Percentiles rank a stretch among this genome's conserved stretches.
phyloP scores from a whole-genome alignment of 2,329 filamentous ascomycete genomes.

The Xylariaceae sp. region DNA sequence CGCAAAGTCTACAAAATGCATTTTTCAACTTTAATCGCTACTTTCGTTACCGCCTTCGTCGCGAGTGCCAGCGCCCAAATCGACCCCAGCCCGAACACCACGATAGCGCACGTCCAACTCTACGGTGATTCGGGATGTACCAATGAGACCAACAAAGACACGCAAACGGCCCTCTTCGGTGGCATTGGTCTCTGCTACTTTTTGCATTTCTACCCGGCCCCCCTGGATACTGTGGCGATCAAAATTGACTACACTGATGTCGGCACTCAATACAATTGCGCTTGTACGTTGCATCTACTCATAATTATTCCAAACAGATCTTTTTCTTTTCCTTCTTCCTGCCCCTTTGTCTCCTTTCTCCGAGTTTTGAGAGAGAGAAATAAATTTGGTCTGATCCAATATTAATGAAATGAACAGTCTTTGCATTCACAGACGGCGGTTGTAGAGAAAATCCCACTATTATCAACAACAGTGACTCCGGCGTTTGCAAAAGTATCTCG shows the following conservation, averaged over 20 bases:
- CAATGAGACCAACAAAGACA: slow-evolving; percentile 14
- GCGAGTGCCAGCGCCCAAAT: slow-evolving; percentile 9
- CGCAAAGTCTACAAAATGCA: slow-evolving; percentile 13
- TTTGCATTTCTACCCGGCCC: slow-evolving; percentile 18
- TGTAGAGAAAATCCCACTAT: slow-evolving; percentile 19
- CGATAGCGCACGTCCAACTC: slow-evolving; percentile 13
- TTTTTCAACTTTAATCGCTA: slow-evolving; percentile 14
- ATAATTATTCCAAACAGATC: neutral
- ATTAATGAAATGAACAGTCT: slow-evolving; percentile 16
- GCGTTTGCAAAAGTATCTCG: slow-evolving; percentile 17
- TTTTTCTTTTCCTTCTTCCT: slow-evolving; percentile 9
- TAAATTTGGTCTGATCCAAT: slow-evolving; percentile 15
- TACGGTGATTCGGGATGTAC: slow-evolving; percentile 24
- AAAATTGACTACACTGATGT: slow-evolving; percentile 20
- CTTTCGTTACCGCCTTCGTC: slow-evolving; percentile 4
- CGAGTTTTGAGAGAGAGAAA: neutral
- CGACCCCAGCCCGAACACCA: slow-evolving; percentile 5
- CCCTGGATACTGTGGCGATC: slow-evolving; percentile 13
- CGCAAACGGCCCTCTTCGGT: slow-evolving; percentile 18
- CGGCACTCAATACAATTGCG: slow-evolving; percentile 14
- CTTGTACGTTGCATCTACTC: slow-evolving; percentile 12
- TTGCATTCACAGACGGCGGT: slow-evolving; percentile 14
- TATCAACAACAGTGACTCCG: slow-evolving; percentile 4
- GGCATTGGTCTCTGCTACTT: slow-evolving; percentile 21
- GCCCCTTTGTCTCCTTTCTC: neutral